phyloP scores from a whole-genome alignment of 2,329 filamentous ascomycete species.

The Dactylellina haptotyla region DNA sequence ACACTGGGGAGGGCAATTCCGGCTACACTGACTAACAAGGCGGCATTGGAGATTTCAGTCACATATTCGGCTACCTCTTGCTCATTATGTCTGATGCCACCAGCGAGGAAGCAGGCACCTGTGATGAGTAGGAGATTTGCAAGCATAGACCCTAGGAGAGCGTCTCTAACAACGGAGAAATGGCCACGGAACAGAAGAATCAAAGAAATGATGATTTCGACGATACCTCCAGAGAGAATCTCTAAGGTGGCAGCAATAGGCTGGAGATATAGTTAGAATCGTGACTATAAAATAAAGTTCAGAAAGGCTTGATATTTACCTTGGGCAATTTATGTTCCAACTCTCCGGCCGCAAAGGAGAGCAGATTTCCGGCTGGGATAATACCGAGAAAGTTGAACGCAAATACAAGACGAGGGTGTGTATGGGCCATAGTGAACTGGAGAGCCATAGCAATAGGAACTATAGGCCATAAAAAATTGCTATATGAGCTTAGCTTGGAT shows the following conservation, averaged over 20 bases:
- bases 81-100: slow-evolving; percentile 67
- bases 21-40: slow-evolving; percentile 35
- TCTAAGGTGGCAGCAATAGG: slow-evolving; percentile 73
- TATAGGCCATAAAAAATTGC: slow-evolving; percentile 33
- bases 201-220: slow-evolving; percentile 85
- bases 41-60: slow-evolving; percentile 39
- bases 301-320: slow-evolving; percentile 10
- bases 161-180: slow-evolving; percentile 80
- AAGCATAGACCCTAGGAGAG: slow-evolving; percentile 83
- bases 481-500: slow-evolving; percentile 33
- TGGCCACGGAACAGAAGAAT: slow-evolving; percentile 70
- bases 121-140: slow-evolving; percentile 83
- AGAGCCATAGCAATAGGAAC: slow-evolving; percentile 35
- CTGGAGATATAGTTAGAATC: slow-evolving; percentile 61
- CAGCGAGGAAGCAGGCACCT: slow-evolving; percentile 80
- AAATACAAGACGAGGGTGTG: slow-evolving; percentile 26
- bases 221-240: slow-evolving; percentile 75
- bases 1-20: slow-evolving; percentile 35
- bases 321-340: slow-evolving; percentile 35
- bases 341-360: slow-evolving; percentile 40
- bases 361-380: slow-evolving; percentile 38
- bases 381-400: slow-evolving; percentile 49
- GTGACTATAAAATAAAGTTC: background rate
- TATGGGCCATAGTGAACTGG: slow-evolving; percentile 29
- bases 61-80: slow-evolving; percentile 45